These are phyloP conservation scores for Trichoderma oligosporum DNA, from an alignment of 2,329 filamentous ascomycete genomes.

Conservation along the genomic window DNA sequence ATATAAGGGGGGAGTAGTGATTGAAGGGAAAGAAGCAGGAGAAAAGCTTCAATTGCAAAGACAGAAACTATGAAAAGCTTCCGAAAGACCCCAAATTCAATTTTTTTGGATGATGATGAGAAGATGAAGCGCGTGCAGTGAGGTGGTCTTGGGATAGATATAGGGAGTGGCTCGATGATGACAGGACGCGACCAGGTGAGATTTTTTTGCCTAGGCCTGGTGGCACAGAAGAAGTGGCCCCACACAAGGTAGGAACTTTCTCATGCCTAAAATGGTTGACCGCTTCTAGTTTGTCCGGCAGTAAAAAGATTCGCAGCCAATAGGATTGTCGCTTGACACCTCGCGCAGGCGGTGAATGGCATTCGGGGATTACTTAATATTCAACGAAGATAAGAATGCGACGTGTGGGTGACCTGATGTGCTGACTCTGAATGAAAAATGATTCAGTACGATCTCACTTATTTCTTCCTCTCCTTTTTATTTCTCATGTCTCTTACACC, in stretches of 20 bases:
- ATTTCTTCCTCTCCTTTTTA: too few species aligned
- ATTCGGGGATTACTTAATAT: not conserved
- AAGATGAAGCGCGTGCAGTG: conserved; percentile 5
- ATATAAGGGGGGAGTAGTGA: not conserved
- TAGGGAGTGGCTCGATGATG: conserved; percentile 17
- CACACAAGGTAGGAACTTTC: conserved; percentile 18
- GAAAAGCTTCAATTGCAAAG: conserved; percentile 9
- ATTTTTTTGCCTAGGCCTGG: conserved; percentile 20
- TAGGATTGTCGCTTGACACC: not conserved
- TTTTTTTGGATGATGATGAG: not conserved
- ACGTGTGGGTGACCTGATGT: conserved; percentile 8
- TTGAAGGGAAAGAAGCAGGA: not conserved
- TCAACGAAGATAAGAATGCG: conserved; percentile 1
- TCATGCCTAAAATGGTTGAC: conserved; percentile 1
- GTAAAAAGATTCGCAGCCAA: conserved; percentile 2
- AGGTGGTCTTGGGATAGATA: conserved; percentile 16
- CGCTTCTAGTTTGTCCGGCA: conserved; percentile 18
- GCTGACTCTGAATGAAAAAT: conserved; percentile 11
- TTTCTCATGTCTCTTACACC: too few species aligned
- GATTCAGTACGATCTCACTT: not conserved
- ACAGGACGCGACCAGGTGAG: conserved; percentile 20
- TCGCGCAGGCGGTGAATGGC: conserved; percentile 14
- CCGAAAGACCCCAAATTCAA: not conserved
- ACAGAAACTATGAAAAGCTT: not conserved
- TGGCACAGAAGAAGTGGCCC: conserved; percentile 16